Percentiles rank a stretch among this genome's conserved stretches.
phyloP scores from a whole-genome alignment of 495 filamentous ascomycete species.

The Diplogelasinospora grovesii region DNA sequence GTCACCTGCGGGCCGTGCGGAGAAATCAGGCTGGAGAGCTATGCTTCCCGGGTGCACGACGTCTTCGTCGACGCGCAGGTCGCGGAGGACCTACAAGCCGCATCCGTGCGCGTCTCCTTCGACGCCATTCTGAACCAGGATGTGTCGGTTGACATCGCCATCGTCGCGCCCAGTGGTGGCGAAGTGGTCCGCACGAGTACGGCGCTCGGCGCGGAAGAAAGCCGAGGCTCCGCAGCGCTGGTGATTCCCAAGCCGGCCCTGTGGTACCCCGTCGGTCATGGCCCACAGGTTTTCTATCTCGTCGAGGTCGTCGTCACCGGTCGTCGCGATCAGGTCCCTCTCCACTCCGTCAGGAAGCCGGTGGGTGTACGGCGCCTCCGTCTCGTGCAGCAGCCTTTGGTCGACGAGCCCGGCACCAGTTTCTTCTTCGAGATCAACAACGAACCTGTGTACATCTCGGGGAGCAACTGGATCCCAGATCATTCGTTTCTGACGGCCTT shows the following conservation, averaged over 20 bases:
- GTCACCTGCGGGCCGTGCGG: conserved; percentile 80
- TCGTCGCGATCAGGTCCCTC: conserved; percentile 30
- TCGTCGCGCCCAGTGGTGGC: conserved; percentile 44
- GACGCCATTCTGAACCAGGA: conserved; percentile 54
- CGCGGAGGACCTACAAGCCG: conserved; percentile 47
- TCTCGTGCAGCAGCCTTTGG: conserved; percentile 59
- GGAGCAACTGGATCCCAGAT: conserved; percentile 84
- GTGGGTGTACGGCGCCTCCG: conserved; percentile 68
- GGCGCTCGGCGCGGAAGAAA: conserved; percentile 42
- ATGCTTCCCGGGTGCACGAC: conserved; percentile 59
- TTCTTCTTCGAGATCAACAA: conserved; percentile 85
- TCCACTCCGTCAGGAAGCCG: conserved; percentile 54
- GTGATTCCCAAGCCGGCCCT: conserved; percentile 64
- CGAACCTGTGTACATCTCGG: conserved; percentile 74
- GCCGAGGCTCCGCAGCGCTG: conserved; percentile 48
- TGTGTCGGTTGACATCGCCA: conserved; percentile 49
- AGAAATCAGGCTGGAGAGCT: conserved; percentile 67
- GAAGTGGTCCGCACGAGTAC: conserved; percentile 42
- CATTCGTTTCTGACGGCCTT: conserved; percentile 72
- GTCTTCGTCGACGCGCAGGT: conserved; percentile 52
- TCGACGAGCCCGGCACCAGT: conserved; percentile 62
- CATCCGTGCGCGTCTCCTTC: conserved; percentile 47
- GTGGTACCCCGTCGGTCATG: conserved; percentile 79
- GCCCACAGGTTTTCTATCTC: conserved; percentile 70
- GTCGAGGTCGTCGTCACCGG: conserved; percentile 54